Evolutionary conservation across 441 rosid species (phyloP), one percentile per base, ranked within the genome.

Genomic region (Bruguiera hainesii): DNA sequence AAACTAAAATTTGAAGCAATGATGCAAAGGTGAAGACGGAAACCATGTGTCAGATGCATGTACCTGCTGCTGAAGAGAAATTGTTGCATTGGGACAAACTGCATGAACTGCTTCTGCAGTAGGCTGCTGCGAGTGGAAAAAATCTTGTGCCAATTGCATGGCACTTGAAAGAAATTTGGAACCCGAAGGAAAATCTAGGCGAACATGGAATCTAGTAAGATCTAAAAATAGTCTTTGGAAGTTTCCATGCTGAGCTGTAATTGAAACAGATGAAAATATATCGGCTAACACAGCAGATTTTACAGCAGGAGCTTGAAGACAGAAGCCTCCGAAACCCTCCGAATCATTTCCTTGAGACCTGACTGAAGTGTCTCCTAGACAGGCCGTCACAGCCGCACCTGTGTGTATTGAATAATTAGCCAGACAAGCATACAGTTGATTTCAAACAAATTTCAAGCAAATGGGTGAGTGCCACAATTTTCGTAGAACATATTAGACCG

Each of bases 61-160:
- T 81, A 94, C 98, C 97, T 94, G 99, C 73, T 94, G 99, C 78
- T 89, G 99, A 68, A 94, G 69, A 71, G 98, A 94, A 76, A 94
- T 31, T 50, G 76, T 73, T 63, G 81, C 80, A 49, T 68, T 77
- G 26, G 97, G 99, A 78, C 89, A 85, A 67, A 89, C 76, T 21
- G 83, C 84, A 69, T 81, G 85, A 67, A 89, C 65, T 16, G 88
- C 76, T 67, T 79, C 90, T 67, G 79, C 29, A 37, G 71, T 76
- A 60, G 93, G 96, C 76, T 73, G 86, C 57, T 67, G 85, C 29
- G 97, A 91, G 75, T 83, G 78, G 55, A 86, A 63, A 76, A 83
- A 71, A 56, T 88, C 93, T 73, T 84, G 88, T 31, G 90, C 87
- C 52, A 91, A 73, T 57, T 59, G 83, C 35, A 80, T 71, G 58